Conservation (phyloP, 306 rosid species). For the Trifolium subterraneum region DNA sequence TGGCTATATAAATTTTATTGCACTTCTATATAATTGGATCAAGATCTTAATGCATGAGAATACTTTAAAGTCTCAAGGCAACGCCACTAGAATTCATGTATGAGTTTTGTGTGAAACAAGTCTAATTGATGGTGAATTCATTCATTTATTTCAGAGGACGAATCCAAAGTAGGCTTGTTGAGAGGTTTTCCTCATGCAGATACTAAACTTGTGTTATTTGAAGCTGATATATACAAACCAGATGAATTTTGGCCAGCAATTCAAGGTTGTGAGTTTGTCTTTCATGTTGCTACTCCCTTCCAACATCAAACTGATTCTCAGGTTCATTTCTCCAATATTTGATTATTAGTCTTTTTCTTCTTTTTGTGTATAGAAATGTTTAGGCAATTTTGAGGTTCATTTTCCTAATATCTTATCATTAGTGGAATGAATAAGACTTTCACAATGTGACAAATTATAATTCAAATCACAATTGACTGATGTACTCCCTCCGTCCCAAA, state of each 20-base stretch:
- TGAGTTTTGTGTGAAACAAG: neutral
- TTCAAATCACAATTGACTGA: no score
- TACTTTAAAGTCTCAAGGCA: no score
- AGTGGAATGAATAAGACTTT: no score
- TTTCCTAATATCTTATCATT: no score
- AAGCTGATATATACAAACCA: constrained; percentile 56
- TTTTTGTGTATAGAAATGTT: no score
- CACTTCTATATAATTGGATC: no score
- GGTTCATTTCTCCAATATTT: constrained; percentile 37
- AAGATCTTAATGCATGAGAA: neutral
- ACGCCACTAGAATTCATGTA: no score
- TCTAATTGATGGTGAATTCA: neutral
- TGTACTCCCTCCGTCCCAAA: no score
- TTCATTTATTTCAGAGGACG: constrained; percentile 47
- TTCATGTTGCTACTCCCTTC: constrained; percentile 56
- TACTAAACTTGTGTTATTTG: constrained; percentile 48
- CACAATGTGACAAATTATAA: no score
- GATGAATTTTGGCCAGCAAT: constrained; percentile 43
- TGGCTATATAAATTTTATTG: no score
- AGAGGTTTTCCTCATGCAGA: constrained; percentile 52
- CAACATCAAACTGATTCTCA: constrained; percentile 42
- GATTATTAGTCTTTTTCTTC: neutral
- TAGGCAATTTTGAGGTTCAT: no score
- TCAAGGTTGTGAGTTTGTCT: constrained; percentile 56
- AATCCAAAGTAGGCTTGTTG: constrained; percentile 46